A percentile compares a stretch with the other conserved stretches of the same genome.
Evolutionary conservation across 1,139 yeast genomes (phyloP).

Genomic region (Meyerozyma elateridarum): DNA sequence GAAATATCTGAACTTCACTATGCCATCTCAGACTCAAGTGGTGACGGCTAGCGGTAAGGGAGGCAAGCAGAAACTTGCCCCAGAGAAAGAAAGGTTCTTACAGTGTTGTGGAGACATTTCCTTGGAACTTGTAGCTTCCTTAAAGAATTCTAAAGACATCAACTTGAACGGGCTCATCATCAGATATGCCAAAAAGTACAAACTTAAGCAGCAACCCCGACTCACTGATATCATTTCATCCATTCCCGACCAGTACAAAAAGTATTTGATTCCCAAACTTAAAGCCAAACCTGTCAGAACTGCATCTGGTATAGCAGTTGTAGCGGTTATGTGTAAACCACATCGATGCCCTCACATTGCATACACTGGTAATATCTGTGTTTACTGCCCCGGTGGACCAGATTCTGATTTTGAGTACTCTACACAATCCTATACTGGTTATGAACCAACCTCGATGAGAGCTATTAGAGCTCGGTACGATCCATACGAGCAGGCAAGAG

Average conservation of each 20-base stretch:
- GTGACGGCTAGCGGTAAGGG: slow-evolving; percentile 11
- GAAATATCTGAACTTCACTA: no score
- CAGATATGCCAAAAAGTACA: slow-evolving; percentile 82
- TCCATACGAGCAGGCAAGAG: slow-evolving; percentile 98
- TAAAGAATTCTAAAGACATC: slow-evolving; percentile 71
- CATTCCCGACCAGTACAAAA: slow-evolving; percentile 93
- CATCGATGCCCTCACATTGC: slow-evolving; percentile 99
- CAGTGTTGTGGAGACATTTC: slow-evolving; percentile 94
- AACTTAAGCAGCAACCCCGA: slow-evolving; percentile 87
- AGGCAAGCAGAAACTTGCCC: slow-evolving; percentile 58
- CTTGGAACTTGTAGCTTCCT: slow-evolving; percentile 75
- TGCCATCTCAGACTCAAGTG: slow-evolving; percentile 1
- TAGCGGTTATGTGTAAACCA: slow-evolving; percentile 99
- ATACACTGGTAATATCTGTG: slow-evolving; percentile 97
- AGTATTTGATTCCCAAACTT: slow-evolving; percentile 83
- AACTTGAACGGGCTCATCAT: slow-evolving; percentile 88
- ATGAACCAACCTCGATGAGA: slow-evolving; percentile 98
- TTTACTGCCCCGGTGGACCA: slow-evolving; percentile 99
- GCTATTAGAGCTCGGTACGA: slow-evolving; percentile 97
- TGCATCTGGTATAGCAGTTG: slow-evolving; percentile 97
- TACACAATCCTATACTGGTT: slow-evolving; percentile 97
- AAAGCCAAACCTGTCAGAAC: slow-evolving; percentile 98
- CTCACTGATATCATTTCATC: slow-evolving; percentile 91
- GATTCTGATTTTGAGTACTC: slow-evolving; percentile 97
- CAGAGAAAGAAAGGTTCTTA: slow-evolving; percentile 88